A percentile compares a stretch with the other conserved stretches of the same genome.
phyloP scores from a whole-genome alignment of 352 stramenopile species.

The Phytophthora tubulina region DNA sequence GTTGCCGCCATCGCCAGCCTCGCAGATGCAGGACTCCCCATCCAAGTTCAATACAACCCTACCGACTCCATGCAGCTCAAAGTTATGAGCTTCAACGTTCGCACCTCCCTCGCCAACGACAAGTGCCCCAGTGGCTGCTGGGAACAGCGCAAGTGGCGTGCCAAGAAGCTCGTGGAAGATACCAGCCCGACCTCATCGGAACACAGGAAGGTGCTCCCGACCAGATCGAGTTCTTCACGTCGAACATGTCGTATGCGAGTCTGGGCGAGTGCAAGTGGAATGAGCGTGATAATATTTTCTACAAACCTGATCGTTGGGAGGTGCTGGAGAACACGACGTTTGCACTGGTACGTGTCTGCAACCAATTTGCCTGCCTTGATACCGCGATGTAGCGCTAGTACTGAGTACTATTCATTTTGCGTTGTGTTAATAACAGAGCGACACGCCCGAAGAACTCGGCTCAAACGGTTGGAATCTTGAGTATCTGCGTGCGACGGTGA shows the following conservation, averaged over 20 bases:
- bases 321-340: constrained; percentile 60
- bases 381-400: background rate
- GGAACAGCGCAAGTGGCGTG: constrained; percentile 54
- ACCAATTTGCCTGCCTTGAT: no score
- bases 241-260: constrained; percentile 48
- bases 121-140: constrained; percentile 66
- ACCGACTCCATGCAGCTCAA: constrained; percentile 40
- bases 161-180: constrained; percentile 47
- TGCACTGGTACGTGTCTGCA: constrained; percentile 49
- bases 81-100: constrained; percentile 76
- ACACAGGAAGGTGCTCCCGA: constrained; percentile 65
- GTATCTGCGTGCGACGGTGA: constrained; percentile 62
- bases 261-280: constrained; percentile 61
- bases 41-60: background rate
- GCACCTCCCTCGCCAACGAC: constrained; percentile 63
- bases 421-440: constrained; percentile 44
- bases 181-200: constrained; percentile 69
- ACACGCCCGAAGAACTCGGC: constrained; percentile 51
- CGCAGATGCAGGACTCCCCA: background rate
- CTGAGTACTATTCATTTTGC: background rate
- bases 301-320: constrained; percentile 49
- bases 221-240: constrained; percentile 59
- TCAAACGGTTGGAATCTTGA: constrained; percentile 74
- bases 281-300: constrained; percentile 79
- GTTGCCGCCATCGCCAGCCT: constrained; percentile 4